These are phyloP conservation scores for Melaleuca alternifolia DNA, from an alignment of 345 rosid genomes.

Conservation along the genomic window DNA sequence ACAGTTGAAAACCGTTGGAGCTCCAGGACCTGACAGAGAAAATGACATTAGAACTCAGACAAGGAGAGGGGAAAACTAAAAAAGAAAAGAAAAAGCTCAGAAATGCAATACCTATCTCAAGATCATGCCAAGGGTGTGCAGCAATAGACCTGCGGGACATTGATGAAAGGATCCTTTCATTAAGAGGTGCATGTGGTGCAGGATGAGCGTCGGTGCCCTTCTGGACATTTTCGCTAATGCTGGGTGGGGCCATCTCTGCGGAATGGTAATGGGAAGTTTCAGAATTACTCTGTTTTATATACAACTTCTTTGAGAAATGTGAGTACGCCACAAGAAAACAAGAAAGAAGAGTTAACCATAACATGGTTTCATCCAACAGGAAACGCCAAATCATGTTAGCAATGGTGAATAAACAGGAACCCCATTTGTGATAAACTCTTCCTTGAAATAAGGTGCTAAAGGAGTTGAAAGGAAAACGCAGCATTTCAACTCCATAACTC, in stretches of 20 bases:
- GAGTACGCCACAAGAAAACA: not conserved
- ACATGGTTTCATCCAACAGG: not conserved
- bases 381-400: not conserved
- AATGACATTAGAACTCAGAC: not conserved
- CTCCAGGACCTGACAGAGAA: constrained; percentile 65
- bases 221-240: constrained; percentile 18
- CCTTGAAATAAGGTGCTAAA: not conserved
- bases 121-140: constrained; percentile 99
- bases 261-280: not conserved
- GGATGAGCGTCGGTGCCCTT: constrained; percentile 19
- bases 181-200: constrained; percentile 56
- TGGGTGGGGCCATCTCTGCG: constrained; percentile 64
- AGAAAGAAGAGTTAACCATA: not conserved
- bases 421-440: not conserved
- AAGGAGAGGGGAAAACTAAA: not conserved
- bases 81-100: not conserved
- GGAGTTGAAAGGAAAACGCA: not conserved
- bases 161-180: constrained; percentile 92
- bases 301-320: not conserved
- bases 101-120: constrained; percentile 69
- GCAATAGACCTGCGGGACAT: constrained; percentile 84
- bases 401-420: not conserved
- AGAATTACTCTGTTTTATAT: not conserved
- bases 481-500: not conserved
- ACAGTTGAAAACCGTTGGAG: constrained; percentile 74